Evolutionary conservation across 2,329 filamentous ascomycete species (phyloP), one percentile per base, ranked within the genome.

Genomic region (Cladophialophora yegresii): DNA sequence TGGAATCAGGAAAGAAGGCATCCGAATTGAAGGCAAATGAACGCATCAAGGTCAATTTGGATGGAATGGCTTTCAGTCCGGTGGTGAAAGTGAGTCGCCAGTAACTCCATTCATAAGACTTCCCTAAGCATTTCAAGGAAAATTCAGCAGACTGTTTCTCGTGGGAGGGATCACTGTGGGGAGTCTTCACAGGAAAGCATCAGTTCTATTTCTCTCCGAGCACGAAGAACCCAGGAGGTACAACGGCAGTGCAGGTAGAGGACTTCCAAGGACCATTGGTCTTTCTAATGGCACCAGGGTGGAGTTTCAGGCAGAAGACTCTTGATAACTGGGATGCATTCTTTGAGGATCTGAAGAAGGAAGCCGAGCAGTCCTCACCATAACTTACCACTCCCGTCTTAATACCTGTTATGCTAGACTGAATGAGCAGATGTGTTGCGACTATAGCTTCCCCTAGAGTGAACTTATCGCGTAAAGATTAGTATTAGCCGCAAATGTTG

Each of bases 211-310:
- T 55, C 28, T 20, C 26, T 7, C 28, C 54, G 3, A 55, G 54
- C 32, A 55, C 30, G n/a, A 26, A 55, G 36, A 33, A 55, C 32
- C 54, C 54, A n/a, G 54, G 54, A 55, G 54, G 30, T 36, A 55
- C 54, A 22, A 55, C 5, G 10, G 32, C 13, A 8, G 54, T 55
- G 16, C 54, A 55, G 54, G 6, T 20, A 23, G 54, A 55, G 54
- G 36, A 55, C 5, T 55, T 55, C 32, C 13, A 7, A 55, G 54
- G 54, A 23, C 54, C 23, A 3, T 22, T 55, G 54, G 54, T 12
- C 4, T 55, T 55, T 5, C 54, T 55, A 8, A 16, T 55, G 20
- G 54, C 13, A 33, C 54, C 54, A 4, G 54, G 54, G 12, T 55
- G 54, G 54, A 55, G 54, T 32, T 36, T 55, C 22, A 33, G 54